A percentile compares a stretch with the other conserved stretches of the same genome.
These are phyloP conservation scores for Aegilops longissima DNA, from an alignment of 176 grass and related monocot species.

Conservation along the genomic window DNA sequence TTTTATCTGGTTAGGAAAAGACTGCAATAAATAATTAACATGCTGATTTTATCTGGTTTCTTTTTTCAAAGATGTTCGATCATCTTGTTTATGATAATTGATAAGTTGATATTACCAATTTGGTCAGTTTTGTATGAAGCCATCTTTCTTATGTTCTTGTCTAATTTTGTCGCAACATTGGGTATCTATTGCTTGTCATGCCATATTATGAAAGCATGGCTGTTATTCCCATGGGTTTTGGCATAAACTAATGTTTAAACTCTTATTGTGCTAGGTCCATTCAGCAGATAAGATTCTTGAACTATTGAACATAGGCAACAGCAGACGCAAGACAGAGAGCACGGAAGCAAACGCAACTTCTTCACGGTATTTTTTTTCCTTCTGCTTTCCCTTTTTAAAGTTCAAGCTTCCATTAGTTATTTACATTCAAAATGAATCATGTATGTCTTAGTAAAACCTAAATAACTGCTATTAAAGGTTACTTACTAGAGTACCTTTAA, in stretches of 20 bases:
- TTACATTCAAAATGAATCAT: neutral
- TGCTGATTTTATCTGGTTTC: neutral
- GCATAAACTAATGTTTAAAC: neutral
- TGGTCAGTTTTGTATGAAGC: neutral
- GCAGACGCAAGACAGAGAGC: constrained; percentile 95
- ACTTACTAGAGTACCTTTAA: neutral
- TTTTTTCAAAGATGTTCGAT: neutral
- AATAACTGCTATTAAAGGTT: neutral
- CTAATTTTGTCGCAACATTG: neutral
- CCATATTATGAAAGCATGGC: neutral
- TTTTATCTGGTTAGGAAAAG: neutral
- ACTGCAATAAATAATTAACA: neutral
- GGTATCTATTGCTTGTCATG: neutral
- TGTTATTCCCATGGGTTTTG: neutral
- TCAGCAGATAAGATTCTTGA: constrained; percentile 98
- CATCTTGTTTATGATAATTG: neutral
- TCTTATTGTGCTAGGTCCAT: constrained; percentile 65
- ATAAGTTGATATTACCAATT: neutral
- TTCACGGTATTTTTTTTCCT: constrained; percentile 58
- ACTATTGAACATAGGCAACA: constrained; percentile 96
- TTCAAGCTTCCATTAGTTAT: neutral
- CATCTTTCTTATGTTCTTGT: neutral
- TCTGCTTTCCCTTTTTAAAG: neutral
- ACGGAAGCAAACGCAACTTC: constrained; percentile 95
- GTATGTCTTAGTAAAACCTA: neutral